Evolutionary conservation across 306 rosid genomes (phyloP).

Genomic region (Vicia sativa): DNA sequence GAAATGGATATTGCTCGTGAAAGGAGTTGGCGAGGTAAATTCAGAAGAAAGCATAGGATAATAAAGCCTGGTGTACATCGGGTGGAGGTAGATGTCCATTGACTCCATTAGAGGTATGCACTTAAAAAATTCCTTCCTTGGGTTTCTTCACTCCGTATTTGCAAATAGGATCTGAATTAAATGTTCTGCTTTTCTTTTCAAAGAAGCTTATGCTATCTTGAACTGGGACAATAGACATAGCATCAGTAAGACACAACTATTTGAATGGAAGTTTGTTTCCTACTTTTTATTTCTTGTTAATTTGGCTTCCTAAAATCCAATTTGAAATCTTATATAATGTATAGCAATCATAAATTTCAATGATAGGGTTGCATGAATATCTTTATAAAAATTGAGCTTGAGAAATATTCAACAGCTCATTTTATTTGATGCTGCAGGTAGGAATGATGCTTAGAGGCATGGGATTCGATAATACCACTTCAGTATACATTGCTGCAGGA

Average conservation of each 20-base stretch:
- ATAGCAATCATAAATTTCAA: constrained; percentile 16
- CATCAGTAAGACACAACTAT: not conserved
- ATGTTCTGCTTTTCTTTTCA: constrained; percentile 17
- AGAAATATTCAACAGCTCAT: constrained; percentile 20
- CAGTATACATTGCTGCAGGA: constrained; percentile 90
- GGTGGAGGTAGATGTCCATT: constrained; percentile 89
- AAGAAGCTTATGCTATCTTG: constrained; percentile 21
- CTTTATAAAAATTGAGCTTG: not conserved
- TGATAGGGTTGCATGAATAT: constrained; percentile 12
- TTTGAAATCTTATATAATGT: constrained; percentile 10
- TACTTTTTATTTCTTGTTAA: not conserved
- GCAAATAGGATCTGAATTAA: constrained; percentile 3
- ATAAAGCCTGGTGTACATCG: constrained; percentile 94
- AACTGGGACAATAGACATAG: not conserved
- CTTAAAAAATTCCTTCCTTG: constrained; percentile 9
- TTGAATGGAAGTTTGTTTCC: constrained; percentile 4
- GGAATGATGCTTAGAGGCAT: constrained; percentile 99
- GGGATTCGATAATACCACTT: constrained; percentile 91
- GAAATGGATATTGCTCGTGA: constrained; percentile 98
- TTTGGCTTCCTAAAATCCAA: not conserved
- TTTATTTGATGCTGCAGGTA: constrained; percentile 58
- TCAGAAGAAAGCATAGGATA: constrained; percentile 78
- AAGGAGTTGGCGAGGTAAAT: constrained; percentile 99
- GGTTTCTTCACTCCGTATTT: constrained; percentile 10
- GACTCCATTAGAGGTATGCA: constrained; percentile 89